Base-by-base conservation (phyloP, 2,329 filamentous ascomycete genomes). In the Fusarium sp. region DNA sequence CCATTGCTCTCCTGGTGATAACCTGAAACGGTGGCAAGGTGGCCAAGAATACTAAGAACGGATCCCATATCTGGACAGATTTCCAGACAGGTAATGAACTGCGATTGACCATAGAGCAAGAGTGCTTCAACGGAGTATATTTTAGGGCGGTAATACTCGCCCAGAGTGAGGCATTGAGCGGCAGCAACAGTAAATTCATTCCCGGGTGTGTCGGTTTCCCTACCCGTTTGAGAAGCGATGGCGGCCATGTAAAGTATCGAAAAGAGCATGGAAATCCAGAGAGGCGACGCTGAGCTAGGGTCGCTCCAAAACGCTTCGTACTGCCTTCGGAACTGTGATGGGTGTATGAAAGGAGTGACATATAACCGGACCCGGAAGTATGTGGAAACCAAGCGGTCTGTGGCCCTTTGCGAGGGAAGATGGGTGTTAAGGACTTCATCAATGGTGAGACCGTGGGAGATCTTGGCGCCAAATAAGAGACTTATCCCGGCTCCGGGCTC, bases 221-320 rank as follows among this genome's bases (percentile, higher is more conserved):
- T 24, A 1, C 52, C 15, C 2, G 24, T 56, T 2, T 43, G 43
- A 2, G 43, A 49, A 18, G 24, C n/a, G 14, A 39, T 39, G 4
- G 33, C 9, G 11, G 52, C 6, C 15, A 56, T 56, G 43, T 28
- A 56, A 14, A 56, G 33, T 1, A 56, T 24, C 3, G 52, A 50
- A 24, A 56, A 56, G 6, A 56, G 43, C 1, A 33, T 56, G 0
- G 43, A 56, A 7, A 50, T 50, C 52, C 52, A 49, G 6, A 56
- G 43, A 1, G 52, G 43, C 4, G 33, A 50, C 13, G 43, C 18
- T 2, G 24, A 10, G 4, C 7, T 3, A 18, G 43, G 43, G 2
- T 56, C 15, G 2, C 1, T 39, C 52, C 52, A 56, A n/a, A 56
- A 56, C 1, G 43, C 24, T 7, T 56, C 33, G 4, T 50, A 56